These are phyloP conservation scores for Clonostachys sp. DNA, from an alignment of 2,329 filamentous ascomycete genomes.

Conservation along the genomic window DNA sequence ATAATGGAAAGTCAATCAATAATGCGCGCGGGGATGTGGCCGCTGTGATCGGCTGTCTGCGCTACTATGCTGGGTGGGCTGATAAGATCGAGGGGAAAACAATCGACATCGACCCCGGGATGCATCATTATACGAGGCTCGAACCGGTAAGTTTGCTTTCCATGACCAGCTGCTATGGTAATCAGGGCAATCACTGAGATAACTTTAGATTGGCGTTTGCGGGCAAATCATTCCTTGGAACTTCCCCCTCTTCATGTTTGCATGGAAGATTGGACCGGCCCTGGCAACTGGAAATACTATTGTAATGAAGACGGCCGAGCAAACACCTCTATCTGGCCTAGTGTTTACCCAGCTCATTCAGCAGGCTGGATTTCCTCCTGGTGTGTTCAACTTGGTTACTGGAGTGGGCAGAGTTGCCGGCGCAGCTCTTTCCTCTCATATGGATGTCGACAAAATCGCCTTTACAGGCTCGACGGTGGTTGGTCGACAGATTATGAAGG, in stretches of 20 bases:
- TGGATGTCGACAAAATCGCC: conserved; percentile 74
- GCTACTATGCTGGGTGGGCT: conserved; percentile 77
- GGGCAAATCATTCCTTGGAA: conserved; percentile 84
- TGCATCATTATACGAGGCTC: conserved; percentile 75
- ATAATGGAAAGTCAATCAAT: conserved; percentile 71
- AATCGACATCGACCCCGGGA: conserved; percentile 70
- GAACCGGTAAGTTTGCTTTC: conserved; percentile 61
- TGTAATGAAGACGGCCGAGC: conserved; percentile 68
- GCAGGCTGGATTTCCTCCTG: conserved; percentile 70
- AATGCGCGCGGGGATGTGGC: conserved; percentile 67
- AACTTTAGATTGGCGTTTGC: conserved; percentile 63
- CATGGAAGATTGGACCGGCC: conserved; percentile 73
- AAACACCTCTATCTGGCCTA: conserved; percentile 65
- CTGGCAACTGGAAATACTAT: conserved; percentile 65
- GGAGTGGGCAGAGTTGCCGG: conserved; percentile 73
- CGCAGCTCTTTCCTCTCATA: conserved; percentile 66
- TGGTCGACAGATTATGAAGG: conserved; percentile 70
- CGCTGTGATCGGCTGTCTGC: conserved; percentile 63
- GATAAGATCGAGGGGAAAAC: conserved; percentile 90
- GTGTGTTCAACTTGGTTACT: conserved; percentile 68
- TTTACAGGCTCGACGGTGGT: conserved; percentile 71
- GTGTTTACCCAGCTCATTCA: conserved; percentile 59
- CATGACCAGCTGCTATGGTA: neutral
- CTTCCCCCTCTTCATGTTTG: conserved; percentile 71
- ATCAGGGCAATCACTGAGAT: neutral